A percentile compares a stretch with the other conserved stretches of the same genome.
These are phyloP conservation scores for Xerocomellus intermedius DNA, from an alignment of 768 basidiomycete species.

Conservation along the genomic window DNA sequence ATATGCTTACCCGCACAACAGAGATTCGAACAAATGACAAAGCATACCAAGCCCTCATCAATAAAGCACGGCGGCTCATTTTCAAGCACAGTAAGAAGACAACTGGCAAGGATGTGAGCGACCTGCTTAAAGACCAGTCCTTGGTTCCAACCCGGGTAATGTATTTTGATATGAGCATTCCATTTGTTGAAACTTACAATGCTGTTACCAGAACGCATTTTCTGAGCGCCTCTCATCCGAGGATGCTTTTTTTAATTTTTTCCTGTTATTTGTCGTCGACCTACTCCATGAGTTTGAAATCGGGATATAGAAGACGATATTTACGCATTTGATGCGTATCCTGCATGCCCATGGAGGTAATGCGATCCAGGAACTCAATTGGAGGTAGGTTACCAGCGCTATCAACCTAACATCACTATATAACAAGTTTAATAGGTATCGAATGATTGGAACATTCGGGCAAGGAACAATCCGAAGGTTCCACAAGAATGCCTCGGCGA, in stretches of 20 bases:
- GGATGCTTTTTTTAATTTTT: too few species aligned
- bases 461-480: too few species aligned
- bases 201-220: too few species aligned
- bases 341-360: background rate
- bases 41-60: accelerated
- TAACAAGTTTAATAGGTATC: background rate
- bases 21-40: background rate
- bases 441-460: too few species aligned
- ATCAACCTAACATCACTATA: too few species aligned
- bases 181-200: too few species aligned
- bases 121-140: background rate
- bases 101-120: background rate
- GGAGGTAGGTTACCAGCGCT: background rate
- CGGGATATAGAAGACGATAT: background rate
- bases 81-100: background rate
- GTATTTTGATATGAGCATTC: background rate
- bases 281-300: background rate
- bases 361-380: background rate
- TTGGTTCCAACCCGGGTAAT: background rate
- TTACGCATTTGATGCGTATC: background rate
- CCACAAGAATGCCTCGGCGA: background rate
- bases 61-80: background rate
- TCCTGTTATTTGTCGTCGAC: background rate
- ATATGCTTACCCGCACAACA: background rate
- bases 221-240: too few species aligned